These are phyloP conservation scores for Bipolaris cookei DNA, from an alignment of 2,329 filamentous ascomycete species.

Conservation along the genomic window DNA sequence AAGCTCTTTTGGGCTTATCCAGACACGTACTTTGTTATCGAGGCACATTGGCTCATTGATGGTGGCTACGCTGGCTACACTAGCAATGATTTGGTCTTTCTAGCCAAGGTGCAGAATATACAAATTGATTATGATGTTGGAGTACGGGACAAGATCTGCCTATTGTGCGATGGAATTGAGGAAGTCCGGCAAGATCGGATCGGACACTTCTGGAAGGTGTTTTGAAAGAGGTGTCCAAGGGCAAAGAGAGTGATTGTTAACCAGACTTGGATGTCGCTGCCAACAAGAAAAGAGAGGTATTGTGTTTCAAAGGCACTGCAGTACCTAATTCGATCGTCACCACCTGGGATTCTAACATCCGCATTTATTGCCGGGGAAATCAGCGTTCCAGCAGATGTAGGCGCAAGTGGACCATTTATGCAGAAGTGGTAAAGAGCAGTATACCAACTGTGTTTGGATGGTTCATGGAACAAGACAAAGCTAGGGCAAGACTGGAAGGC, in stretches of 20 bases:
- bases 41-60: constrained; percentile 13
- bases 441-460: not conserved
- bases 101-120: constrained; percentile 21
- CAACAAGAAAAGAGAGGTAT: not conserved
- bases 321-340: not conserved
- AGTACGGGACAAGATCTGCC: not conserved
- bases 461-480: not conserved
- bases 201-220: not conserved
- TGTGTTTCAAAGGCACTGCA: not conserved
- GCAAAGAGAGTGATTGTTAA: not conserved
- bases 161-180: too few relatives aligned
- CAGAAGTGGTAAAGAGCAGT: not conserved
- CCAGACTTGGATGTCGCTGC: not conserved
- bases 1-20: constrained; percentile 26
- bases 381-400: not conserved
- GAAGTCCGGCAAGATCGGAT: not conserved
- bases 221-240: not conserved
- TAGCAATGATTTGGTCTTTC: constrained; percentile 16
- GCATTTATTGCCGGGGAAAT: not conserved
- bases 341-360: not conserved
- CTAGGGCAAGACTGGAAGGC: not conserved
- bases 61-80: constrained; percentile 20
- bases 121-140: constrained; percentile 14
- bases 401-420: not conserved
- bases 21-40: not conserved